Conservation (phyloP, 2,329 filamentous ascomycete species). For the Microdochium trichocladiopsis region DNA sequence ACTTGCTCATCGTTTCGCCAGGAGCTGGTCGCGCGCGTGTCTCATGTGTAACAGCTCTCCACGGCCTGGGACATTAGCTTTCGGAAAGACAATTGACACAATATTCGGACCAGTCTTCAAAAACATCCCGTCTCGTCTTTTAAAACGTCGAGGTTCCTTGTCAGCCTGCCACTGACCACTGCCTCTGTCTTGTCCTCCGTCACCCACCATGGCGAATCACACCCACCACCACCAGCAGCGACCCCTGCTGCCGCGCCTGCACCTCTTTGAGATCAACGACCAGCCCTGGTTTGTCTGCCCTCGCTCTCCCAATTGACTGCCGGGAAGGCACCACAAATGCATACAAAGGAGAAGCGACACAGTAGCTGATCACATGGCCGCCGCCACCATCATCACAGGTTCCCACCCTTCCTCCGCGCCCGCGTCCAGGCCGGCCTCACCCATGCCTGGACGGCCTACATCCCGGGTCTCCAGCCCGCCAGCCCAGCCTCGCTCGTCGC, state of each 20-base stretch:
- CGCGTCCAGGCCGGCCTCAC: slow-evolving; percentile 60
- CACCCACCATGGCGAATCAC: slow-evolving; percentile 26
- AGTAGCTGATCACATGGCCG: too few relatives aligned
- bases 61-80: too few relatives aligned
- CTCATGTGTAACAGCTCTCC: too few relatives aligned
- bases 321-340: too few relatives aligned
- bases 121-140: too few relatives aligned
- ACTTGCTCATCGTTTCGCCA: slow-evolving; percentile 12
- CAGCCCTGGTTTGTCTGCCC: slow-evolving; percentile 47
- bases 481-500: slow-evolving; percentile 58
- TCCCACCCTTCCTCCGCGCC: slow-evolving; percentile 56
- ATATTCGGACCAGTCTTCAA: too few relatives aligned
- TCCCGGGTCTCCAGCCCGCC: slow-evolving; percentile 49
- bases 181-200: too few relatives aligned
- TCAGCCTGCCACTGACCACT: too few relatives aligned
- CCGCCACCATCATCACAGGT: slow-evolving; percentile 47
- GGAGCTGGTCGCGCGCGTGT: too few relatives aligned
- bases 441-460: slow-evolving; percentile 51
- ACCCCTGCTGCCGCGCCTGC: slow-evolving; percentile 48
- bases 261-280: slow-evolving; percentile 63
- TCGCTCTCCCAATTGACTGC: neutral
- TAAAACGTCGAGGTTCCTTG: too few relatives aligned
- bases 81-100: too few relatives aligned
- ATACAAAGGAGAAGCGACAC: too few relatives aligned
- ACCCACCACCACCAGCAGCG: neutral